Conservation (phyloP, 148 eudicot genomes). For the Hydrangea macrophylla region DNA sequence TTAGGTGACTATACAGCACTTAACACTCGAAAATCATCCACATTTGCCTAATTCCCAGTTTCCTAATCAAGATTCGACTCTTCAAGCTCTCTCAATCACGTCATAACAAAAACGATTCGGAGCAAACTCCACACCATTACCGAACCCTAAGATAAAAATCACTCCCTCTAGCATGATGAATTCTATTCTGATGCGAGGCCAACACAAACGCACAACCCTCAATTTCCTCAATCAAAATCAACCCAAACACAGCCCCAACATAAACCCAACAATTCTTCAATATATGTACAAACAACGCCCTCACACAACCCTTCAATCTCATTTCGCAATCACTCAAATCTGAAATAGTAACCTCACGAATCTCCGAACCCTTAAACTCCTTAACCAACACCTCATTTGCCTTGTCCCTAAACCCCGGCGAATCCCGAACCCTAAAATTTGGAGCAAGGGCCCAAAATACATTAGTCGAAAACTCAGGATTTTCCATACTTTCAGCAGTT, state of each 20-base stretch:
- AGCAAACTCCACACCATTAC: conserved; percentile 72
- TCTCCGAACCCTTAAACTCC: conserved; percentile 47
- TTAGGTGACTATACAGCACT: conserved; percentile 80
- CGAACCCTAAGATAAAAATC: conserved; percentile 79
- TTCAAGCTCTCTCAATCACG: conserved; percentile 58
- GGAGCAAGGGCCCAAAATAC: too few relatives aligned
- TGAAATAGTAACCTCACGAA: conserved; percentile 62
- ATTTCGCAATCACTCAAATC: conserved; percentile 64
- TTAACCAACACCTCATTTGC: conserved; percentile 55
- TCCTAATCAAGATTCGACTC: conserved; percentile 68
- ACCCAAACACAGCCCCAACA: conserved; percentile 67
- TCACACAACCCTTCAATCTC: conserved; percentile 51
- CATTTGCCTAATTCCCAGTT: conserved; percentile 76
- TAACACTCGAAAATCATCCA: conserved; percentile 88
- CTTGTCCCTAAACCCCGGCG: conserved; percentile 55
- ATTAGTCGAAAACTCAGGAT: too few relatives aligned
- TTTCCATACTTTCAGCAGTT: too few relatives aligned
- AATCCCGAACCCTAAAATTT: conserved; percentile 25
- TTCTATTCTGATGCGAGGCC: conserved; percentile 89
- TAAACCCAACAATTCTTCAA: conserved; percentile 63
- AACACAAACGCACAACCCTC: conserved; percentile 59
- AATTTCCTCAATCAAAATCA: conserved; percentile 73
- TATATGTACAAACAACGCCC: conserved; percentile 58
- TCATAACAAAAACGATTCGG: conserved; percentile 69
- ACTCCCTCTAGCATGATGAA: conserved; percentile 68